phyloP scores from a whole-genome alignment of 2,329 filamentous ascomycete species.

The Xylaria sp. region DNA sequence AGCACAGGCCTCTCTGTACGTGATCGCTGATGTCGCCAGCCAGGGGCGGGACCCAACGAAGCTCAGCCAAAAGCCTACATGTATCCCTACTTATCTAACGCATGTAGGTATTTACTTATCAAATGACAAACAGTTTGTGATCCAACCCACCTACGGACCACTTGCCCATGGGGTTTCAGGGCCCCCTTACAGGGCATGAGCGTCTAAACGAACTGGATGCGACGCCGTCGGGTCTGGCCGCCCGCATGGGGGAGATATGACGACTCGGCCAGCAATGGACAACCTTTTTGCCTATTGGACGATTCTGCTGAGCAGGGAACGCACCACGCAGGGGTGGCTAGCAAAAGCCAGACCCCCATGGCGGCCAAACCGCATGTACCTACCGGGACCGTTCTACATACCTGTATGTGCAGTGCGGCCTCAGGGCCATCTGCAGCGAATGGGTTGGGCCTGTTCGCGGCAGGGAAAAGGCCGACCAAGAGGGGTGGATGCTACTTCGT shows the following conservation, averaged over 20 bases:
- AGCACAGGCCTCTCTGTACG: too few species aligned
- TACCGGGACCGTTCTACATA: neutral
- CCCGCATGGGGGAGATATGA: conserved; percentile 11
- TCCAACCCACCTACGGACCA: too few species aligned
- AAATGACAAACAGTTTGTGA: conserved; percentile 5
- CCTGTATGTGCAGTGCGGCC: neutral
- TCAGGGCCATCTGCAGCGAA: neutral
- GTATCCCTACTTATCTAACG: too few species aligned
- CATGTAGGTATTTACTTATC: too few species aligned
- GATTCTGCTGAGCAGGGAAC: neutral
- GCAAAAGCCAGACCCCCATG: too few species aligned
- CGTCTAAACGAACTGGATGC: conserved; percentile 9
- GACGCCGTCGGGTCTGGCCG: conserved; percentile 5
- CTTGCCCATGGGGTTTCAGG: neutral
- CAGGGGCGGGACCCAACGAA: neutral
- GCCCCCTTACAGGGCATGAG: neutral
- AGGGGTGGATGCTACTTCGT: neutral
- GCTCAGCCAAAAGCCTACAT: neutral
- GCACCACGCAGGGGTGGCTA: neutral
- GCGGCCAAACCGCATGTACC: neutral
- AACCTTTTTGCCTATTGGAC: conserved; percentile 19
- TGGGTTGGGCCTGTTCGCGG: neutral
- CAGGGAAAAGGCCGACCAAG: neutral
- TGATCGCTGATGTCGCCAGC: neutral
- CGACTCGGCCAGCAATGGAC: conserved; percentile 7